Percentiles rank a stretch among this genome's conserved stretches.
Conservation (phyloP, 768 basidiomycete genomes). For the Termitomyces sp. region DNA sequence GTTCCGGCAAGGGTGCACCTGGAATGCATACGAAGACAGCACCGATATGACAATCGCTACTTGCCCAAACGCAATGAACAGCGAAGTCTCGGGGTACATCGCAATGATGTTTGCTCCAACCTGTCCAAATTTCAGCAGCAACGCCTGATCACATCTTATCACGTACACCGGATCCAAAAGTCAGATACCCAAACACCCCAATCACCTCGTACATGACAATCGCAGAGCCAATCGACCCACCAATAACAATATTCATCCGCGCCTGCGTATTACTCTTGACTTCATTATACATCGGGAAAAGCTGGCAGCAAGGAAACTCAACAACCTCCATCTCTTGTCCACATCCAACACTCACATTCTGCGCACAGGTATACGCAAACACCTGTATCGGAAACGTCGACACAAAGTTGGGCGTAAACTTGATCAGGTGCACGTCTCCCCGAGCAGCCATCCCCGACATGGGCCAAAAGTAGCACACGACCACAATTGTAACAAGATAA, state of each 20-base stretch:
- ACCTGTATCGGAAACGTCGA: slow-evolving; percentile 91
- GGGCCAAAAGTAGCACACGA: slow-evolving; percentile 75
- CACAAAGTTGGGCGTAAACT: slow-evolving; percentile 73
- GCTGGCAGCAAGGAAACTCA: slow-evolving; percentile 33
- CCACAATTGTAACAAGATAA: slow-evolving; percentile 76
- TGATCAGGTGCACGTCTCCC: slow-evolving; percentile 68
- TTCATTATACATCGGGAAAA: slow-evolving; percentile 95
- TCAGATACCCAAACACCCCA: slow-evolving; percentile 84
- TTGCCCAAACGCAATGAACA: slow-evolving; percentile 91
- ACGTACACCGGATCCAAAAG: slow-evolving; percentile 80
- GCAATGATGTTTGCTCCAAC: slow-evolving; percentile 92
- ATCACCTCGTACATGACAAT: slow-evolving; percentile 85
- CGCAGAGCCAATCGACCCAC: slow-evolving; percentile 80
- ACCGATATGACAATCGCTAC: slow-evolving; percentile 89
- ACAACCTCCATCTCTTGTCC: neutral
- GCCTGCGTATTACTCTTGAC: slow-evolving; percentile 72
- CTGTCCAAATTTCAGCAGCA: slow-evolving; percentile 26
- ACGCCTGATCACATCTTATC: neutral
- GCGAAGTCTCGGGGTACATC: slow-evolving; percentile 87
- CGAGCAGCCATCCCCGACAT: slow-evolving; percentile 53
- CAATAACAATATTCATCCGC: slow-evolving; percentile 85
- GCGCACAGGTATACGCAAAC: slow-evolving; percentile 88
- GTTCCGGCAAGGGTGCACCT: slow-evolving; percentile 90
- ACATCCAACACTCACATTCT: slow-evolving; percentile 61
- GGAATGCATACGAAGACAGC: slow-evolving; percentile 89